A percentile compares a stretch with the other conserved stretches of the same genome.
These are phyloP conservation scores for Kwoniella mangroviensis DNA, from an alignment of 768 basidiomycete species.

Conservation along the genomic window DNA sequence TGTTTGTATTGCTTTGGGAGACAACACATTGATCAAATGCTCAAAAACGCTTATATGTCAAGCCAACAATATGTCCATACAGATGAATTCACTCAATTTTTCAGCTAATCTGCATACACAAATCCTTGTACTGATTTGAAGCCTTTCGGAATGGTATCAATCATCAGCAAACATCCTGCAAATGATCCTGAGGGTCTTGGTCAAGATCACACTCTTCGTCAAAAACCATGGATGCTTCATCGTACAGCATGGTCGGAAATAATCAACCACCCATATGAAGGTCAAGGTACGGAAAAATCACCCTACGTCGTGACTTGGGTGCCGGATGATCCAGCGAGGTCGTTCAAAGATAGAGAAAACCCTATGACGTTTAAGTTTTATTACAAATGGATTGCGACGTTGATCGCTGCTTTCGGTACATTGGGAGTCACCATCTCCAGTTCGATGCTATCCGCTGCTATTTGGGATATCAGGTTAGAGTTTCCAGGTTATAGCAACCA, in stretches of 20 bases:
- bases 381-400: constrained; percentile 43
- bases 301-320: constrained; percentile 52
- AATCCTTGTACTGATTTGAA: too few species aligned
- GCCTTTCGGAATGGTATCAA: too few species aligned
- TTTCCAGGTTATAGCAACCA: constrained; percentile 35
- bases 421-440: constrained; percentile 44
- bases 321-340: constrained; percentile 10
- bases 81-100: too few species aligned
- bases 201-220: background rate
- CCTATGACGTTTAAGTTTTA: constrained; percentile 35
- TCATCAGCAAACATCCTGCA: too few species aligned
- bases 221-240: background rate
- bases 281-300: constrained; percentile 42
- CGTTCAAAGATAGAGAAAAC: constrained; percentile 36
- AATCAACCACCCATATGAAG: constrained; percentile 36
- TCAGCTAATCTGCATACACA: too few species aligned
- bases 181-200: too few species aligned
- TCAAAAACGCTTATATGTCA: too few species aligned
- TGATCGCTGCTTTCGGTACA: constrained; percentile 35
- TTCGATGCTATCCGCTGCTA: constrained; percentile 36
- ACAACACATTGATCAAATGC: too few species aligned
- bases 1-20: too few species aligned
- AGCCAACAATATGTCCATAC: too few species aligned
- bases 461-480: constrained; percentile 28
- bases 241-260: constrained; percentile 32